A percentile compares a stretch with the other conserved stretches of the same genome.
Conservation (phyloP, 2,329 filamentous ascomycete genomes). For the Chaetomiaceae sp. region DNA sequence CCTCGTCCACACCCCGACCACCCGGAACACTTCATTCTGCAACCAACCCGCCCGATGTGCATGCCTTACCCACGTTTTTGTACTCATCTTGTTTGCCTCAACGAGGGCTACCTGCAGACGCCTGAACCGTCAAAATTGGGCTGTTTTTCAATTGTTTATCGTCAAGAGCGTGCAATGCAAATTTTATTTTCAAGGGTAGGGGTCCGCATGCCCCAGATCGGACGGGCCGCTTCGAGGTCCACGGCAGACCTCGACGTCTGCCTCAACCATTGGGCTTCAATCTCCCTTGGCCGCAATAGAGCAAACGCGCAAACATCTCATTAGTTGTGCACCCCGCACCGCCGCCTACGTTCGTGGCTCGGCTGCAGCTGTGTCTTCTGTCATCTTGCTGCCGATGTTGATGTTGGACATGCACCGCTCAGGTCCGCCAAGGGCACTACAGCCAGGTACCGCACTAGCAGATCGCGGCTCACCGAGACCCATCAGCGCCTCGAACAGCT, state of each 20-base stretch:
- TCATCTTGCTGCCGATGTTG: background rate
- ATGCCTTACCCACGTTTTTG: conserved; percentile 52
- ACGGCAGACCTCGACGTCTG: conserved; percentile 13
- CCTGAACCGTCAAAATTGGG: conserved; percentile 29
- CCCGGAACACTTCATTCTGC: conserved; percentile 34
- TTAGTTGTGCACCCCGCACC: background rate
- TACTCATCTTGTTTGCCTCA: conserved; percentile 58
- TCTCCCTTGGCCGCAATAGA: background rate
- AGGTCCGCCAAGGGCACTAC: background rate
- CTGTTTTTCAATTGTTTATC: conserved; percentile 21
- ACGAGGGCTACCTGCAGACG: conserved; percentile 38
- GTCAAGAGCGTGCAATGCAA: conserved; percentile 8
- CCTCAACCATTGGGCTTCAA: conserved; percentile 7
- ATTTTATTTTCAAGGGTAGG: conserved; percentile 27
- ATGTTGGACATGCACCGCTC: conserved; percentile 10
- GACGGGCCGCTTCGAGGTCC: conserved; percentile 20
- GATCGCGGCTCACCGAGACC: conserved; percentile 9
- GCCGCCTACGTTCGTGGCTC: background rate
- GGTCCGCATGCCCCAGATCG: conserved; percentile 21
- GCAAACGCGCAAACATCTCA: background rate
- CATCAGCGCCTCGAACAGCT: conserved; percentile 11
- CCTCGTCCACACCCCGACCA: conserved; percentile 31
- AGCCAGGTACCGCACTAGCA: conserved; percentile 23
- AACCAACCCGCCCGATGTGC: conserved; percentile 30
- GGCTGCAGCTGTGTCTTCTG: background rate